Conservation (phyloP, 169 alveolate genomes). For the Plasmodium berghei region DNA sequence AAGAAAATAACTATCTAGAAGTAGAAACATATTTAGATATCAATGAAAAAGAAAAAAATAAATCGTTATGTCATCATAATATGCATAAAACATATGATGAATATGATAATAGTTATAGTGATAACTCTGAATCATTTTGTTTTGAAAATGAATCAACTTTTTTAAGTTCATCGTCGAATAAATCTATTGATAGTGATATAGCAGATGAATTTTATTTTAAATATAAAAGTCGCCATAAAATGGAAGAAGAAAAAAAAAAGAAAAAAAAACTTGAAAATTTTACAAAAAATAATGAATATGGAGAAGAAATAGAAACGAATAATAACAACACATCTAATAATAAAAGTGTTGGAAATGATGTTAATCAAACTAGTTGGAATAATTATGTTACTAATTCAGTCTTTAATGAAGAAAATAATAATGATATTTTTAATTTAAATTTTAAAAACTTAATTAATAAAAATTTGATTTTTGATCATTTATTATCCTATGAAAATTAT, state of each 20-base stretch:
- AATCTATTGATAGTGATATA: slow-evolving; percentile 42
- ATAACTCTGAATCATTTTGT: neutral
- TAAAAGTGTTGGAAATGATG: neutral
- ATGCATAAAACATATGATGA: too few relatives aligned
- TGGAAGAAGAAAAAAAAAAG: slow-evolving; percentile 1
- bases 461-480: slow-evolving; percentile 1
- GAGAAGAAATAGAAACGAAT: neutral
- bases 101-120: neutral
- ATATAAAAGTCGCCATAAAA: slow-evolving; percentile 4
- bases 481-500: slow-evolving; percentile 22
- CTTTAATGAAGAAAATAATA: slow-evolving; percentile 34
- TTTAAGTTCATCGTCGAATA: neutral
- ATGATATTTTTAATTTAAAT: slow-evolving; percentile 28
- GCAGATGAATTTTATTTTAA: slow-evolving; percentile 47
- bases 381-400: neutral
- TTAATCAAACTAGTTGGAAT: neutral
- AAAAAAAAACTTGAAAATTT: neutral
- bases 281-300: neutral
- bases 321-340: neutral
- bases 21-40: neutral
- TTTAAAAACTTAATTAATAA: slow-evolving; percentile 3
- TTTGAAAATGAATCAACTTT: neutral
- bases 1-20: neutral
- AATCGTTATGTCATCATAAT: too few relatives aligned
- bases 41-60: too few relatives aligned